Evolutionary conservation across 208 protist species (phyloP).

Genomic region (Trypanosoma brucei): DNA sequence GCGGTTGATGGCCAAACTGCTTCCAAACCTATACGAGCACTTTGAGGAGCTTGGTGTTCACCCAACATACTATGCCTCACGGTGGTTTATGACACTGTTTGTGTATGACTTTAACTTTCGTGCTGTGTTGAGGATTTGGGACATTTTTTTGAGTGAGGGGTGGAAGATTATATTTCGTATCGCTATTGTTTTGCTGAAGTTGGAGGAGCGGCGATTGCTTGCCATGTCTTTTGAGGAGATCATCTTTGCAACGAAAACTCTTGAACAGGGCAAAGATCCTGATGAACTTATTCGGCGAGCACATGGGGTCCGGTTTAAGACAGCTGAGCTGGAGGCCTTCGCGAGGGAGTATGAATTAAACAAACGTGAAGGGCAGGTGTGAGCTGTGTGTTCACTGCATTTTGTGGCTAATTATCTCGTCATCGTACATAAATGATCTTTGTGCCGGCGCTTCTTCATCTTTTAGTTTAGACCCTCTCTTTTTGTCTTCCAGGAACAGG

Average conservation of each 20-base stretch:
- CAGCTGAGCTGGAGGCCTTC: conserved; percentile 73
- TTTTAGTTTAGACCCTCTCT: no score
- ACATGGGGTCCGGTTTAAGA: conserved; percentile 85
- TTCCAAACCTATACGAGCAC: conserved; percentile 74
- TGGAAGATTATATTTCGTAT: conserved; percentile 93
- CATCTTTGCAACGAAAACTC: conserved; percentile 69
- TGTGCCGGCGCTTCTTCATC: no score
- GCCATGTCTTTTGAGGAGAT: conserved; percentile 70
- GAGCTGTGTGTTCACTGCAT: not conserved
- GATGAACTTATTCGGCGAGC: conserved; percentile 69
- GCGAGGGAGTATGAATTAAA: conserved; percentile 32
- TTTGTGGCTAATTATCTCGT: not conserved
- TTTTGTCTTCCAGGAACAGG: no score
- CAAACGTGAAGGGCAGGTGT: not conserved
- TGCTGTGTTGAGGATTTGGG: conserved; percentile 87
- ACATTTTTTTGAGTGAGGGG: conserved; percentile 90
- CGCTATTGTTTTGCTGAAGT: conserved; percentile 85
- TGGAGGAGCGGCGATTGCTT: conserved; percentile 77
- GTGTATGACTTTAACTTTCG: conserved; percentile 87
- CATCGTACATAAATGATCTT: no score
- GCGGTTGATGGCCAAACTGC: conserved; percentile 59
- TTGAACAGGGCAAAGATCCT: conserved; percentile 84
- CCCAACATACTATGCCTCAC: conserved; percentile 86
- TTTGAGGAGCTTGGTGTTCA: conserved; percentile 71
- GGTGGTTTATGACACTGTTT: conserved; percentile 93